These are phyloP conservation scores for Gastrolobium bilobum DNA, from an alignment of 306 rosid species.

Conservation along the genomic window DNA sequence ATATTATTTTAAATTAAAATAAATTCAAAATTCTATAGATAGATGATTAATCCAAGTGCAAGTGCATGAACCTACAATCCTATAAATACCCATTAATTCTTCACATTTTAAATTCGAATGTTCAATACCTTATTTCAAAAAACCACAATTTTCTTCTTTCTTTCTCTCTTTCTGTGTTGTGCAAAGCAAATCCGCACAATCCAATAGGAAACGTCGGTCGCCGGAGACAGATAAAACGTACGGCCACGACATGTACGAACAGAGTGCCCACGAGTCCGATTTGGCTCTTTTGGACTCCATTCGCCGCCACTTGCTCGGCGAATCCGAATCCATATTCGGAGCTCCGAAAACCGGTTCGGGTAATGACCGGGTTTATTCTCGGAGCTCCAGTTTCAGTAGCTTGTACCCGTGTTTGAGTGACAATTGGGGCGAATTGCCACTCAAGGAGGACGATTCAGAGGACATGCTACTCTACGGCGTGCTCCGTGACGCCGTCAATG, in stretches of 20 bases:
- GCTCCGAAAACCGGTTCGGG: conserved; percentile 45
- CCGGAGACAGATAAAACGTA: background rate
- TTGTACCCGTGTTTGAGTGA: conserved; percentile 75
- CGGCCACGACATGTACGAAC: conserved; percentile 46
- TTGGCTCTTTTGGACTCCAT: conserved; percentile 64
- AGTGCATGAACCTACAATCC: conserved; percentile 67
- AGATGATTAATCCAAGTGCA: background rate
- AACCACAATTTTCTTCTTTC: background rate
- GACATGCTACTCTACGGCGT: conserved; percentile 89
- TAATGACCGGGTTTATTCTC: conserved; percentile 53
- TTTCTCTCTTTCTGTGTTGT: too few species aligned
- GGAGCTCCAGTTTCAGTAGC: conserved; percentile 79
- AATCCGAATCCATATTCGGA: conserved; percentile 51
- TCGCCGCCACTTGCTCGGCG: conserved; percentile 79
- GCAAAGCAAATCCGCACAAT: background rate
- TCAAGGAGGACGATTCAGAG: conserved; percentile 86
- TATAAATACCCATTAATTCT: conserved; percentile 54
- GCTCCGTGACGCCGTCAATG: conserved; percentile 76
- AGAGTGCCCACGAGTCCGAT: conserved; percentile 59
- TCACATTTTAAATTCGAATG: conserved; percentile 20
- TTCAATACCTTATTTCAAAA: conserved; percentile 38
- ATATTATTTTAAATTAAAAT: background rate
- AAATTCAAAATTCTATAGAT: background rate
- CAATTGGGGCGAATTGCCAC: conserved; percentile 85
- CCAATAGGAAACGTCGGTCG: background rate